phyloP scores from a whole-genome alignment of 306 rosid genomes.

The Dalbergia cochinchinensis region DNA sequence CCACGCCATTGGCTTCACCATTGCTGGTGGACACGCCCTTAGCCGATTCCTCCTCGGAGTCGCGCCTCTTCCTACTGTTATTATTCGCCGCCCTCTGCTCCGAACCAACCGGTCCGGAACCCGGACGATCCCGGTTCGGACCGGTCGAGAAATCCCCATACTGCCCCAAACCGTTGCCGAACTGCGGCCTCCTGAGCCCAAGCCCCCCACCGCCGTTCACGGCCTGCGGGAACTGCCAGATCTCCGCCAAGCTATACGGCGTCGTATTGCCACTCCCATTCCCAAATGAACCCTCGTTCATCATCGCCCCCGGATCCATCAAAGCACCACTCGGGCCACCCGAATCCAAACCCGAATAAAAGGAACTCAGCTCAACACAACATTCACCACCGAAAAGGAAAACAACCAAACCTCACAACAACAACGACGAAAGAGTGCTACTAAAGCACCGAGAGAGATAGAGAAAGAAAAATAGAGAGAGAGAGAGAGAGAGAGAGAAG shows the following conservation, averaged over 20 bases:
- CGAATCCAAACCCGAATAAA: neutral
- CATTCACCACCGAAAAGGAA: neutral
- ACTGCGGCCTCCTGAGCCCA: conserved; percentile 64
- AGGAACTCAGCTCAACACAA: neutral
- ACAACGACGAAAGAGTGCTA: neutral
- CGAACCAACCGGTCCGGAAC: conserved; percentile 51
- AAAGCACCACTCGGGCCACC: neutral
- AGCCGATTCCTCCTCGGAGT: conserved; percentile 64
- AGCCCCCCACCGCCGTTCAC: conserved; percentile 60
- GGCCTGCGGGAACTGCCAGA: conserved; percentile 71
- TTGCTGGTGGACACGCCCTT: conserved; percentile 66
- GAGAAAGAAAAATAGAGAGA: neutral
- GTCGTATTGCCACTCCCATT: conserved; percentile 58
- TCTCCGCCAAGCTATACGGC: conserved; percentile 77
- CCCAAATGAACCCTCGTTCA: conserved; percentile 62
- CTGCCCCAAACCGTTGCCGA: conserved; percentile 59
- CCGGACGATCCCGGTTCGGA: conserved; percentile 59
- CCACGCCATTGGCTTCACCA: conserved; percentile 70
- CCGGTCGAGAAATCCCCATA: conserved; percentile 58
- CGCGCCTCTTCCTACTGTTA: conserved; percentile 68
- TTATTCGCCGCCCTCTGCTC: conserved; percentile 44
- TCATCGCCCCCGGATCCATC: conserved; percentile 76
- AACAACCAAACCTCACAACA: neutral
- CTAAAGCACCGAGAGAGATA: neutral
- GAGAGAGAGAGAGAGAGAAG: neutral